These are phyloP conservation scores for Taxillus chinensis DNA, from an alignment of 164 flowering plant genomes.

Conservation along the genomic window DNA sequence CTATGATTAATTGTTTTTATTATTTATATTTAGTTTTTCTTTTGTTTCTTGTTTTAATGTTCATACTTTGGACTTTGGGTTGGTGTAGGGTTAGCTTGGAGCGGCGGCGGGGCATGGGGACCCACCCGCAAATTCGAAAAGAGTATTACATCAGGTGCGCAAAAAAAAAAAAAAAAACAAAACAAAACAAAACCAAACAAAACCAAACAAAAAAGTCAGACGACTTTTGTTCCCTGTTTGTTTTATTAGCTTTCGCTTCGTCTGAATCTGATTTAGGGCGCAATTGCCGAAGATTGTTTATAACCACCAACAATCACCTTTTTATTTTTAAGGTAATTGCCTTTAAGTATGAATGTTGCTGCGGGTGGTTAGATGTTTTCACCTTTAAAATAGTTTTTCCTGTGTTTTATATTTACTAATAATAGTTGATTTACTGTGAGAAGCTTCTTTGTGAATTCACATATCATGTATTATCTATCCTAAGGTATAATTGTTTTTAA, in stretches of 20 bases:
- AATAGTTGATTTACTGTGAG: no score
- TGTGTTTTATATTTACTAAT: no score
- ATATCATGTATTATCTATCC: no score
- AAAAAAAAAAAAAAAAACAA: no score
- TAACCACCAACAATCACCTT: no score
- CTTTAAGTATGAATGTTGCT: no score
- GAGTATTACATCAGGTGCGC: constrained; percentile 1
- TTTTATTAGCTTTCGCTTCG: background rate
- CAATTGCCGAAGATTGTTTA: background rate
- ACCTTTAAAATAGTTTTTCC: no score
- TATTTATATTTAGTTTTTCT: background rate
- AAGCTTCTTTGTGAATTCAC: no score
- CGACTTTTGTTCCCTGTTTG: background rate
- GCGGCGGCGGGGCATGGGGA: constrained; percentile 23
- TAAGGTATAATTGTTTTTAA: no score
- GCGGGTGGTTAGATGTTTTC: no score
- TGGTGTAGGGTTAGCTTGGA: constrained; percentile 43
- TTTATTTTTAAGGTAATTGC: no score
- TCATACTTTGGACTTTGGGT: background rate
- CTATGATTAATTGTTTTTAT: background rate
- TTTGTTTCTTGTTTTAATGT: background rate
- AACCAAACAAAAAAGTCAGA: background rate
- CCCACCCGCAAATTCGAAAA: constrained; percentile 8
- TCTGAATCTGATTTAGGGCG: background rate
- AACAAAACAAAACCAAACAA: constrained; percentile 25